Percentiles rank a stretch among this genome's conserved stretches.
phyloP scores from a whole-genome alignment of 2,329 filamentous ascomycete species.

The Cercospora janseana region DNA sequence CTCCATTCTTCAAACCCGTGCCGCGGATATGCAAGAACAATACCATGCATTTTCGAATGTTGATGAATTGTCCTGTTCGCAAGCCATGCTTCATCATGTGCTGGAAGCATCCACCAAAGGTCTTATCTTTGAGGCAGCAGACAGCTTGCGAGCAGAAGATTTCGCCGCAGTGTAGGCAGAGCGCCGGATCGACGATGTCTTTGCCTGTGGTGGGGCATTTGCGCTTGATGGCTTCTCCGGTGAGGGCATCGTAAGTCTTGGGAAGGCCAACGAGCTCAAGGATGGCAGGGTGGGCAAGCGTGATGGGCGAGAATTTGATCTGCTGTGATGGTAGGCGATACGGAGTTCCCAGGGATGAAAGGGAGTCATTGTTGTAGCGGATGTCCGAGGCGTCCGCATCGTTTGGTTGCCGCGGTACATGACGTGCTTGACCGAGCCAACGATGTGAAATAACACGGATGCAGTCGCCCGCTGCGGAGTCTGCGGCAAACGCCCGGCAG shows the following conservation, averaged over 20 bases:
- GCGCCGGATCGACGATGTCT: constrained; percentile 82
- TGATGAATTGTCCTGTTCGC: constrained; percentile 90
- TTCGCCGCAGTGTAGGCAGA: constrained; percentile 94
- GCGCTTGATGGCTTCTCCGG: constrained; percentile 82
- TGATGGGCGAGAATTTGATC: constrained; percentile 35
- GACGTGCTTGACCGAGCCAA: constrained; percentile 67
- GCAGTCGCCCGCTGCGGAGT: constrained; percentile 39
- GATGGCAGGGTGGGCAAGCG: constrained; percentile 78
- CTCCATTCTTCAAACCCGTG: constrained; percentile 24
- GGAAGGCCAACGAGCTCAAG: constrained; percentile 92
- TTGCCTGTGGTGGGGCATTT: constrained; percentile 87
- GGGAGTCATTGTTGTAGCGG: constrained; percentile 8
- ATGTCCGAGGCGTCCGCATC: constrained; percentile 37
- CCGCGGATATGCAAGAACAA: constrained; percentile 74
- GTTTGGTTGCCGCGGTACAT: constrained; percentile 27
- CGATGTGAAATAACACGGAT: constrained; percentile 57
- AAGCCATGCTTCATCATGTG: constrained; percentile 87
- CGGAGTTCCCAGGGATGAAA: neutral
- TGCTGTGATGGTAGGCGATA: constrained; percentile 17
- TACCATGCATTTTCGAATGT: constrained; percentile 92
- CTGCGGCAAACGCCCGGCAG: constrained; percentile 57
- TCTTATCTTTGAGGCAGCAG: constrained; percentile 73
- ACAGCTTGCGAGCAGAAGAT: constrained; percentile 93
- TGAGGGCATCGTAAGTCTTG: constrained; percentile 85
- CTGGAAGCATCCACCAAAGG: constrained; percentile 77